Evolutionary conservation across 768 basidiomycete genomes (phyloP).

Genomic region (Trametes sanguinea): DNA sequence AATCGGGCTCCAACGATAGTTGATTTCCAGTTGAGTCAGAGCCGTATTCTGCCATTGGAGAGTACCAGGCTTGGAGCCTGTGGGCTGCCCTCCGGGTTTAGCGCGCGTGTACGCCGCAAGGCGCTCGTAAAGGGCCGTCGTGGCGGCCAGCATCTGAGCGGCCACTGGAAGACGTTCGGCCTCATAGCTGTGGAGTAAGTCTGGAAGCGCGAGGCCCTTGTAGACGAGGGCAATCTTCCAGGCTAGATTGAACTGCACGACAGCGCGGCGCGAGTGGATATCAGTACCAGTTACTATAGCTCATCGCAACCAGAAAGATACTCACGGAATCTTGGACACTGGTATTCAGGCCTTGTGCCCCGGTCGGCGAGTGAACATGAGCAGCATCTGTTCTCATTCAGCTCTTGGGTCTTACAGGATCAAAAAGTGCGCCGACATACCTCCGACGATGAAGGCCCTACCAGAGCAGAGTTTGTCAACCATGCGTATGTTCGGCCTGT

Average conservation of each 20-base stretch:
- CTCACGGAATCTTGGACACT: conserved; percentile 32
- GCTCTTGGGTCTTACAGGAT: too few species aligned
- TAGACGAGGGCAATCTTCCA: conserved; percentile 36
- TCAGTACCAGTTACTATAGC: too few species aligned
- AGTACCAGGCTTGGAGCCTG: conserved; percentile 11
- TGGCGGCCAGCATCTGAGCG: conserved; percentile 32
- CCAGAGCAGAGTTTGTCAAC: conserved; percentile 43
- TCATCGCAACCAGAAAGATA: neutral
- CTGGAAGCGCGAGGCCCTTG: conserved; percentile 28
- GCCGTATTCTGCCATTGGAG: conserved; percentile 26
- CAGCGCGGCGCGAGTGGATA: neutral
- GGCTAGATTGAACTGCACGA: conserved; percentile 31
- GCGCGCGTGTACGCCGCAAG: neutral
- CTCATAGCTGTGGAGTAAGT: conserved; percentile 32
- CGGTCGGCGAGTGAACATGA: conserved; percentile 47
- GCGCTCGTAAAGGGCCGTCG: conserved; percentile 19
- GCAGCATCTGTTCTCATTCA: conserved; percentile 24
- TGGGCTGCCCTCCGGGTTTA: neutral
- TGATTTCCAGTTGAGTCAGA: conserved; percentile 49
- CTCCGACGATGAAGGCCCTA: conserved; percentile 49
- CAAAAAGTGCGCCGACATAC: conserved; percentile 29
- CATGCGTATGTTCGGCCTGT: conserved; percentile 51
- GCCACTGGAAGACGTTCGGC: conserved; percentile 36
- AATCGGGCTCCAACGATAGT: conserved; percentile 53
- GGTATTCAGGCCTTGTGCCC: conserved; percentile 40